Base-by-base conservation (phyloP, 768 basidiomycete genomes). In the Pholiota conissans region DNA sequence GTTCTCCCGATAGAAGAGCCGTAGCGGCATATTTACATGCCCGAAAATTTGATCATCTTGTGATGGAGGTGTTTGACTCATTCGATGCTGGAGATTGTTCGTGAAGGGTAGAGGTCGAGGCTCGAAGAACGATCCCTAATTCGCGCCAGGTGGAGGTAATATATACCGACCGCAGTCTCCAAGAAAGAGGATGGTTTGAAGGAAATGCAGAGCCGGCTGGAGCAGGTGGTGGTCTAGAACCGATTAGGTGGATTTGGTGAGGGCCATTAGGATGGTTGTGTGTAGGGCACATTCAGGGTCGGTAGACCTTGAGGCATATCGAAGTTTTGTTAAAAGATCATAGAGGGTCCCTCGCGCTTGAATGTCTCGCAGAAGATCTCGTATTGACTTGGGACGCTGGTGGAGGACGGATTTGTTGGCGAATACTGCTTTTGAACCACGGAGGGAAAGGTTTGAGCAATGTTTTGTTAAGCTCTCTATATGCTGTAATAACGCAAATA, bases 1-100 rank as follows among this genome's bases (percentile, higher is more conserved):
- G 86, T 20, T 82, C 83, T n/a, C 80, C 81, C 55, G 58, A 61
- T 24, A 64, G 62, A 5, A 49, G 52, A 30, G 61, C 51, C 52
- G 69, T 55, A 1, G 58, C 52, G 16, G n/a, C n/a, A n/a, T n/a
- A n/a, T n/a, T n/a, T 63, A 64, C 60, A 71, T 48, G 50, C 64
- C 70, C 16, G 65, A 37, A 5, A 66, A 56, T 55, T 69, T 71
- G 46, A 57, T 60, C 14, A 67, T 58, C 46, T 59, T 58, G 58
- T 14, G 65, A 52, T 37, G 46, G 45, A 30, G 51, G 35, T 50
- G 34, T 27, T 35, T 55, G 55, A 29, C 55, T 34, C 55, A 49
- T 49, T 13, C 45, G 52, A 5, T 39, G 50, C 20, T 29, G 42
- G 8, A 14, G 27, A 51, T 59, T 39, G 58, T 49, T 52, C 34